Conservation (phyloP, 2,329 filamentous ascomycete species). For the Cladosporium sp. region DNA sequence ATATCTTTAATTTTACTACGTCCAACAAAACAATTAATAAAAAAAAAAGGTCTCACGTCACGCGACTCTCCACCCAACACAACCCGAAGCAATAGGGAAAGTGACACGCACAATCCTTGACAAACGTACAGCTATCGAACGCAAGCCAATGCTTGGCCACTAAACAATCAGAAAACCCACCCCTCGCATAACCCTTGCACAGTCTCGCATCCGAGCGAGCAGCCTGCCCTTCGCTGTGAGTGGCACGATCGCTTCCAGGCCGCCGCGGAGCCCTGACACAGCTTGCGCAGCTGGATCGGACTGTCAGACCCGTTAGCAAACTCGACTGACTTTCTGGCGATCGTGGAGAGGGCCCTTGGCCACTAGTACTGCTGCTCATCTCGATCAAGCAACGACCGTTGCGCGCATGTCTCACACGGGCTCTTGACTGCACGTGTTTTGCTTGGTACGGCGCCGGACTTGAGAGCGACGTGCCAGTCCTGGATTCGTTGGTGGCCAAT, state of each 20-base stretch:
- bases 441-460: not conserved
- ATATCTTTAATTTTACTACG: not conserved
- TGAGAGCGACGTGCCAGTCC: not conserved
- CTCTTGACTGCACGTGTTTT: not conserved
- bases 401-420: too few species aligned
- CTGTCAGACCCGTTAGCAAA: not conserved
- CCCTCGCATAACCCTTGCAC: not conserved
- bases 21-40: not conserved
- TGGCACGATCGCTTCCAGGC: not conserved
- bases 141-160: not conserved
- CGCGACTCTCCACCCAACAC: not conserved
- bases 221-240: not conserved
- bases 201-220: not conserved
- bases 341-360: not conserved
- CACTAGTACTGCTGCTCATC: not conserved
- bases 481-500: not conserved
- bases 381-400: not conserved
- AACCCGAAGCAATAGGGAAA: too few species aligned
- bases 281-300: not conserved
- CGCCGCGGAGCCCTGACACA: not conserved
- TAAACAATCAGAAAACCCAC: not conserved
- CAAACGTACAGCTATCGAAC: not conserved
- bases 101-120: not conserved
- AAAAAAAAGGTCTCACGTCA: not conserved
- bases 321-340: not conserved